Conservation (phyloP, 179 eudicot genomes). For the Beta lomatogona region DNA sequence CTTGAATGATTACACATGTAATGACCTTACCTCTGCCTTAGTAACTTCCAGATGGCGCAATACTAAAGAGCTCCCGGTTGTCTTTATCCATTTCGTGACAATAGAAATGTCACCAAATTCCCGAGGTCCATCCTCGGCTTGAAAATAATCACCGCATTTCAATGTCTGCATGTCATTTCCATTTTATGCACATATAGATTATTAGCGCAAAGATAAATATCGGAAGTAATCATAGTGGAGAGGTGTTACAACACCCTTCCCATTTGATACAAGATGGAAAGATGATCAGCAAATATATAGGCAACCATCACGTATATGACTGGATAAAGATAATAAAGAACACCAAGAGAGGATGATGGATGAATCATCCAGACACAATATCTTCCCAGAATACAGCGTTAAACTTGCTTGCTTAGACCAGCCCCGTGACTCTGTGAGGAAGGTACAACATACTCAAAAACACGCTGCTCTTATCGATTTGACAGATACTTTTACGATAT, state of each 20-base stretch:
- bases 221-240: background rate
- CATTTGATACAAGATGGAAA: background rate
- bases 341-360: background rate
- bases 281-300: background rate
- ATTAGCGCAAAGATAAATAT: background rate
- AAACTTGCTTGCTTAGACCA: background rate
- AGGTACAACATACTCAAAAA: background rate
- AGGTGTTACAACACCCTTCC: background rate
- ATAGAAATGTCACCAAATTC: conserved; percentile 74
- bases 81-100: conserved; percentile 54
- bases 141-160: conserved; percentile 91
- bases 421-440: no score
- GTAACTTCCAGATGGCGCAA: conserved; percentile 77
- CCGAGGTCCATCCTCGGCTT: conserved; percentile 82
- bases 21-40: conserved; percentile 61
- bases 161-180: conserved; percentile 54
- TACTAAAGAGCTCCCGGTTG: conserved; percentile 65
- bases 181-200: conserved; percentile 2
- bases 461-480: background rate
- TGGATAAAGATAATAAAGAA: background rate
- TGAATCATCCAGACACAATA: background rate
- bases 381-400: background rate
- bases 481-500: background rate
- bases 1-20: background rate
- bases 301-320: background rate